These are phyloP conservation scores for Comarum palustre DNA, from an alignment of 306 rosid species.

Conservation along the genomic window DNA sequence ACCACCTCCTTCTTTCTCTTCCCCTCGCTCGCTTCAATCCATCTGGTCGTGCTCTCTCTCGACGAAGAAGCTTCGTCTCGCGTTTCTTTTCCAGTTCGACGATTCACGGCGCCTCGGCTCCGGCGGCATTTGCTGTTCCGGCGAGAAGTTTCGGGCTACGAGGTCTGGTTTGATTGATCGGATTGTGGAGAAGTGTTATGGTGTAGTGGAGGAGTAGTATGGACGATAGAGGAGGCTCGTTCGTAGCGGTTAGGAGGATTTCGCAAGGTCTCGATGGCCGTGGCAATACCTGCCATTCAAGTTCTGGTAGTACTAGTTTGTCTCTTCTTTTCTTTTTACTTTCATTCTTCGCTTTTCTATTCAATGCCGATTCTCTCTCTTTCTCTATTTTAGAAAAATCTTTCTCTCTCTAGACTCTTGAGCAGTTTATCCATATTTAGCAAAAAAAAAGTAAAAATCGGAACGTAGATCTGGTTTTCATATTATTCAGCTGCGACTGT, in stretches of 20 bases:
- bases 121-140: slow-evolving; percentile 2
- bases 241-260: slow-evolving; percentile 94
- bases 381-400: slow-evolving; percentile 17
- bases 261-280: slow-evolving; percentile 82
- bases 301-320: slow-evolving; percentile 67
- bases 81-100: background rate
- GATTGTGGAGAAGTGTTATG: slow-evolving; percentile 13
- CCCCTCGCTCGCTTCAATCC: background rate
- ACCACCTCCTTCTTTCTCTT: background rate
- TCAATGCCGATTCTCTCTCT: slow-evolving; percentile 8
- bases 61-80: slow-evolving; percentile 8
- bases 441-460: background rate
- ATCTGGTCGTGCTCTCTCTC: slow-evolving; percentile 12
- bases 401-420: slow-evolving; percentile 23
- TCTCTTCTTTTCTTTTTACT: background rate
- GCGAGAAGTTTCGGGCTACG: background rate
- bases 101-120: slow-evolving; percentile 4
- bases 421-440: background rate
- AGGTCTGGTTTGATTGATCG: slow-evolving; percentile 7
- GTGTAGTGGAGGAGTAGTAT: slow-evolving; percentile 35
- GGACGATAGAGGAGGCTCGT: slow-evolving; percentile 92
- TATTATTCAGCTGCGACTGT: slow-evolving; percentile 27
- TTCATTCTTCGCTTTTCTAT: slow-evolving; percentile 21
- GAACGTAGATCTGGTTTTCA: slow-evolving; percentile 43
- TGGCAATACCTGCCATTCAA: slow-evolving; percentile 73